A percentile compares a stretch with the other conserved stretches of the same genome.
These are phyloP conservation scores for Rhexocercosporidium sp. DNA, from an alignment of 2,329 filamentous ascomycete species.

Conservation along the genomic window DNA sequence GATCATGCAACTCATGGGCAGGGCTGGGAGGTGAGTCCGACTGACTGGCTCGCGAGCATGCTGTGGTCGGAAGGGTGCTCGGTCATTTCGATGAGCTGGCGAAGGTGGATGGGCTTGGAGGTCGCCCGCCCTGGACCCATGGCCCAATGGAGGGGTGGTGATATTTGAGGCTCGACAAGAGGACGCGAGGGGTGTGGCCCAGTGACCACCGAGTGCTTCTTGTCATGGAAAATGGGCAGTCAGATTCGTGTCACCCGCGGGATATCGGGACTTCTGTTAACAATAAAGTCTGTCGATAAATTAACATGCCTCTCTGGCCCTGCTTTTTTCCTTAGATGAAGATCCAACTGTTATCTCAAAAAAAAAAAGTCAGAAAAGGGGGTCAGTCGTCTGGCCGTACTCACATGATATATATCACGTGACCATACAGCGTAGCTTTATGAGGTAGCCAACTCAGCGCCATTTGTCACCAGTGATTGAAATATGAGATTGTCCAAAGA, in stretches of 20 bases:
- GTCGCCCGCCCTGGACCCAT: slow-evolving; percentile 11
- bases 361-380: not conserved
- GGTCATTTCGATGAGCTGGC: slow-evolving; percentile 18
- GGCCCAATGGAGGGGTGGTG: slow-evolving; percentile 13
- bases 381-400: not conserved
- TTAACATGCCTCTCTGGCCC: slow-evolving; percentile 22
- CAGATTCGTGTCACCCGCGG: slow-evolving; percentile 14
- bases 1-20: slow-evolving; percentile 7
- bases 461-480: not conserved
- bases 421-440: too few species aligned
- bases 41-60: slow-evolving; percentile 20
- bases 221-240: not conserved
- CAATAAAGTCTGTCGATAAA: not conserved
- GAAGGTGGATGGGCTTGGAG: not conserved
- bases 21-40: slow-evolving; percentile 6
- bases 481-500: not conserved
- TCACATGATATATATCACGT: not conserved
- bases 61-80: slow-evolving; percentile 8
- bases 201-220: slow-evolving; percentile 6
- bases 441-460: too few species aligned
- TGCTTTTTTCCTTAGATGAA: not conserved
- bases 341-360: not conserved
- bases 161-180: slow-evolving; percentile 16
- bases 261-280: not conserved
- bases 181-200: slow-evolving; percentile 6